Conservation (phyloP, 768 basidiomycete genomes). For the Suillus ampliporus region DNA sequence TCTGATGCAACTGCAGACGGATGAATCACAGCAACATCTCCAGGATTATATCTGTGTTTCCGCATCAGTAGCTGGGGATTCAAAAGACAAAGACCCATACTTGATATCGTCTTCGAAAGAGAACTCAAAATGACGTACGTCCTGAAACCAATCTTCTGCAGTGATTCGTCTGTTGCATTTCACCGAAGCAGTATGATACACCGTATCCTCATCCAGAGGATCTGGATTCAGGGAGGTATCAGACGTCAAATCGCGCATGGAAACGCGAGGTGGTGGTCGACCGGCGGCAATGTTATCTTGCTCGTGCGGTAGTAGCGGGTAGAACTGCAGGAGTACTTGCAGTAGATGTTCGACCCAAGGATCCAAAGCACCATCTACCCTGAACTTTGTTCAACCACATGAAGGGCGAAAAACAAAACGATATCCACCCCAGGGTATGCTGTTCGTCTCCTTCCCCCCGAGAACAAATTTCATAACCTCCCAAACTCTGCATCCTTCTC, state of each 20-base stretch:
- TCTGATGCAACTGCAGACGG: conserved; percentile 65
- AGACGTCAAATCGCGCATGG: too few species aligned
- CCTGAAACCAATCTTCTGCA: too few species aligned
- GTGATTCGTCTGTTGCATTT: too few species aligned
- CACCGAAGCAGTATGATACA: too few species aligned
- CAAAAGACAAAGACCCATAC: conserved; percentile 48
- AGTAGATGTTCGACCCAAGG: conserved; percentile 55
- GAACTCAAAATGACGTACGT: conserved; percentile 89
- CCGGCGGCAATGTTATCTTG: background rate
- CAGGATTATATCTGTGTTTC: conserved; percentile 67
- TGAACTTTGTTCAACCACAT: conserved; percentile 34
- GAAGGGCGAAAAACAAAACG: background rate
- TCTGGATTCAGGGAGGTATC: too few species aligned
- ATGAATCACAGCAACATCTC: conserved; percentile 82
- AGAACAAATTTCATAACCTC: conserved; percentile 67
- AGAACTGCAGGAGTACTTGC: conserved; percentile 50
- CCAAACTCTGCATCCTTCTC: conserved; percentile 66
- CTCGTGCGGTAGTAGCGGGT: conserved; percentile 44
- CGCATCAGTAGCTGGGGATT: conserved; percentile 1
- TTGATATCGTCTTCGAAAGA: conserved; percentile 63
- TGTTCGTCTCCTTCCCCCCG: conserved; percentile 90
- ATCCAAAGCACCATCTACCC: conserved; percentile 73
- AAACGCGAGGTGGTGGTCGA: too few species aligned
- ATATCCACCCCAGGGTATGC: conserved; percentile 72
- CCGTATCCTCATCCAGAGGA: too few species aligned